Evolutionary conservation across 345 rosid genomes (phyloP).

Genomic region (Euphorbia tirucalli): DNA sequence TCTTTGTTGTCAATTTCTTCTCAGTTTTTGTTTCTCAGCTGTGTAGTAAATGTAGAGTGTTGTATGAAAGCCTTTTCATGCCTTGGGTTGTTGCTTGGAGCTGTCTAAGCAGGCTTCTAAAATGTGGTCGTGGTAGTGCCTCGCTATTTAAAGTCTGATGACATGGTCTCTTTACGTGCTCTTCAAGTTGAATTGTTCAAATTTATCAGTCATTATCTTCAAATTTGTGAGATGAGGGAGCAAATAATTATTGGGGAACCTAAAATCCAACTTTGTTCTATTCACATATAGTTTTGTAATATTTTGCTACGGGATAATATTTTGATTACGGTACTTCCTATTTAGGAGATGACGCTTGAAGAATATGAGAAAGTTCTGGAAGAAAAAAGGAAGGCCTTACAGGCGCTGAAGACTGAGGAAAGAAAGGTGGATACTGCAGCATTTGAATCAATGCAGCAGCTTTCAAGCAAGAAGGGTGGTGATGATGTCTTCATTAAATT

Average conservation of each 20-base stretch:
- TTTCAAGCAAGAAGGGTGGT: conserved; percentile 57
- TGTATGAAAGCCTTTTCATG: neutral
- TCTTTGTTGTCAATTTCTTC: neutral
- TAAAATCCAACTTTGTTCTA: neutral
- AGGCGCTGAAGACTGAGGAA: conserved; percentile 51
- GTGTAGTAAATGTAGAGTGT: neutral
- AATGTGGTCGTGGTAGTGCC: neutral
- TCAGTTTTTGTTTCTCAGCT: neutral
- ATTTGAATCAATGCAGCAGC: conserved; percentile 68
- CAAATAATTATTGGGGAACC: neutral
- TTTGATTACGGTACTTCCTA: neutral
- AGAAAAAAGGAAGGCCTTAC: conserved; percentile 64
- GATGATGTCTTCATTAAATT: conserved; percentile 54
- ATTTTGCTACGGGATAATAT: no score
- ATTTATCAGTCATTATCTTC: neutral
- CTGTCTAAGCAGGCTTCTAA: neutral
- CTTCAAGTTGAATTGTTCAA: neutral
- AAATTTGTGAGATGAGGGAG: no score
- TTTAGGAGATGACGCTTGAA: conserved; percentile 29
- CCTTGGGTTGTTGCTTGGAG: neutral
- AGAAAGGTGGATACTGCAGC: conserved; percentile 66
- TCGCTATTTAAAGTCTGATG: neutral
- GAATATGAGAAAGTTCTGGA: conserved; percentile 42
- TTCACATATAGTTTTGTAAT: neutral
- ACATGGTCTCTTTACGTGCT: neutral